Evolutionary conservation across 768 basidiomycete genomes (phyloP).

Genomic region (Boletus pseudopeckii): DNA sequence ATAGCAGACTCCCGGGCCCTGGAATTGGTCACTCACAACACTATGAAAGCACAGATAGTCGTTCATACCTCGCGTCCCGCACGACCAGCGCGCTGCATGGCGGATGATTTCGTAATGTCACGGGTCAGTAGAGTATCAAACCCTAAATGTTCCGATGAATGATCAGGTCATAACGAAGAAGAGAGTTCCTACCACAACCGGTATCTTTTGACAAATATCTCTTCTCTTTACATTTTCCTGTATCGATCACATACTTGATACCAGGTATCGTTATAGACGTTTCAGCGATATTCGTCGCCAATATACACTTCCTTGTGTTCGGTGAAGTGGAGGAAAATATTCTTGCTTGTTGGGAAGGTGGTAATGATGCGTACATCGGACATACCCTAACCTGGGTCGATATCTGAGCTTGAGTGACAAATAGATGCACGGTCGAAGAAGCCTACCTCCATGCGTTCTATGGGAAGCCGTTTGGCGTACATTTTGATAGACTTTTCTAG

Average conservation of each 20-base stretch:
- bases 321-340: constrained; percentile 69
- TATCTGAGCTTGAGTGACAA: neutral
- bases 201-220: constrained; percentile 66
- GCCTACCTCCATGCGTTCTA: constrained; percentile 49
- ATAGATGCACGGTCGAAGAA: neutral
- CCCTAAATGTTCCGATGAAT: constrained; percentile 42
- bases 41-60: neutral
- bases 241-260: constrained; percentile 92
- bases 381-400: constrained; percentile 60
- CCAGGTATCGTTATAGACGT: constrained; percentile 97
- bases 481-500: constrained; percentile 71
- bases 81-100: constrained; percentile 91
- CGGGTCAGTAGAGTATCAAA: constrained; percentile 84
- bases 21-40: constrained; percentile 1
- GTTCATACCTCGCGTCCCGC: constrained; percentile 82
- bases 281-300: constrained; percentile 98
- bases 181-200: constrained; percentile 54
- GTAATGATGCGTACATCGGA: constrained; percentile 85
- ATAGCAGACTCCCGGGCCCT: constrained; percentile 86
- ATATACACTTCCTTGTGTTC: constrained; percentile 82
- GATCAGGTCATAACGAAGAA: neutral
- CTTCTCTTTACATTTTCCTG: constrained; percentile 95
- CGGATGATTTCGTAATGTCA: constrained; percentile 86
- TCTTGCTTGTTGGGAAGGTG: constrained; percentile 69
- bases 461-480: constrained; percentile 67